Evolutionary conservation across 2,329 filamentous ascomycete species (phyloP).

Genomic region (Tympanopsis confertula): DNA sequence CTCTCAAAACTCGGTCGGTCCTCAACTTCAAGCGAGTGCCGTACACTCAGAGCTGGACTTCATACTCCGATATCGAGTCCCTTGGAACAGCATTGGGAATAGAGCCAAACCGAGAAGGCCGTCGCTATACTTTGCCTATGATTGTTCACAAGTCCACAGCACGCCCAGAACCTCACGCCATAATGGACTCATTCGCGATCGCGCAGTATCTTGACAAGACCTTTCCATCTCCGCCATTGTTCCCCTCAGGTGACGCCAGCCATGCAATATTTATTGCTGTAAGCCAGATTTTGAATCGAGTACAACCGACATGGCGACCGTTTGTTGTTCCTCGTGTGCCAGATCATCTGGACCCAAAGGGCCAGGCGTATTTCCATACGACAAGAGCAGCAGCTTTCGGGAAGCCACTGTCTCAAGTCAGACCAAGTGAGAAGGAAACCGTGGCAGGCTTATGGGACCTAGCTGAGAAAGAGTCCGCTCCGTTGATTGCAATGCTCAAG

Average conservation of each 20-base stretch:
- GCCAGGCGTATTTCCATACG: not conserved
- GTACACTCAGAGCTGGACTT: slow-evolving; percentile 3
- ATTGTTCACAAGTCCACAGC: not conserved
- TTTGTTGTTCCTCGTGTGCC: not conserved
- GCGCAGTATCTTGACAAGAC: not conserved
- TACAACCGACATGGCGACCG: no score
- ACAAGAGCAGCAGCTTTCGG: not conserved
- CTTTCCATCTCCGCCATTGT: not conserved
- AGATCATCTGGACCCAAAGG: not conserved
- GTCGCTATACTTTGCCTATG: not conserved
- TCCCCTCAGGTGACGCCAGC: not conserved
- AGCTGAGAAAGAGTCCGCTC: not conserved
- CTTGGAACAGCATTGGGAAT: not conserved
- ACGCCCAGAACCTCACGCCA: not conserved
- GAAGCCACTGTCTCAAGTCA: not conserved
- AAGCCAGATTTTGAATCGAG: not conserved
- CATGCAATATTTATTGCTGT: not conserved
- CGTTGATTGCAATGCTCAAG: not conserved
- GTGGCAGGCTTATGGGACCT: not conserved
- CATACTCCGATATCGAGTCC: slow-evolving; percentile 5
- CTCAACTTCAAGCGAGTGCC: slow-evolving; percentile 4
- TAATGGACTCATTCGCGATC: slow-evolving; percentile 1
- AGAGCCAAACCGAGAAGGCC: not conserved
- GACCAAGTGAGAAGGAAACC: not conserved
- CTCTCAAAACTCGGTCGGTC: slow-evolving; percentile 2